phyloP scores from a whole-genome alignment of 139 green algal genomes.

The Pseudopediastrum boryanum region DNA sequence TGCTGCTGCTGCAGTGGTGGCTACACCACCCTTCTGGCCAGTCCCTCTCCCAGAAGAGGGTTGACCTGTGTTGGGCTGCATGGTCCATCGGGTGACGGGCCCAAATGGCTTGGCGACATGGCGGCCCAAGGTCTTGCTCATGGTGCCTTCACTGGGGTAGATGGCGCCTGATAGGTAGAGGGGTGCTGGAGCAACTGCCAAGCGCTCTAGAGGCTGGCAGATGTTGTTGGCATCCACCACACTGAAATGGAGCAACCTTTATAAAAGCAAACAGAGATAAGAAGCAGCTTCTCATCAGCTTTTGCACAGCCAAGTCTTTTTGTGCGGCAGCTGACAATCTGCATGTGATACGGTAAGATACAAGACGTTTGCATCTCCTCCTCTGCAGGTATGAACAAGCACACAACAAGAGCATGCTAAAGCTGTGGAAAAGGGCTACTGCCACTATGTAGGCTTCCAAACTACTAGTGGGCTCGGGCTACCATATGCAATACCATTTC shows the following conservation, averaged over 20 bases:
- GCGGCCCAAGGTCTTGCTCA: conserved; percentile 37
- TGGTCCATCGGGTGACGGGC: conserved; percentile 55
- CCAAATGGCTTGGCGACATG: conserved; percentile 46
- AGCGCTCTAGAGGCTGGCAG: conserved; percentile 53
- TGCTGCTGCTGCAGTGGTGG: not conserved
- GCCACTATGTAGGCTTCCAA: not conserved
- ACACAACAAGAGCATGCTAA: conserved; percentile 1
- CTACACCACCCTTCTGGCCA: too few species aligned
- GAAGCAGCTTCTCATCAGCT: not conserved
- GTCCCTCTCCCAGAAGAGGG: too few species aligned
- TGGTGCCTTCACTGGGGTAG: conserved; percentile 44
- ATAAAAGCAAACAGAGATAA: not conserved
- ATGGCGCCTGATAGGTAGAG: conserved; percentile 40
- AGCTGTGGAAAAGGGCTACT: not conserved
- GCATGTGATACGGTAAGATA: not conserved
- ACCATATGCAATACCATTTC: not conserved
- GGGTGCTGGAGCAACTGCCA: conserved; percentile 21
- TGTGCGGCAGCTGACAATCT: not conserved
- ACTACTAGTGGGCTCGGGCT: not conserved
- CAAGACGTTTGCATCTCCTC: not conserved
- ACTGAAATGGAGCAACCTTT: conserved; percentile 63
- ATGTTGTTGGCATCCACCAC: conserved; percentile 42
- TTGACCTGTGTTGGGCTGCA: conserved; percentile 32
- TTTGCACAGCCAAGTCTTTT: not conserved
- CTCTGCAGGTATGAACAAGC: not conserved